Evolutionary conservation across 2,329 filamentous ascomycete species (phyloP).

Genomic region (Cercospora canescens): DNA sequence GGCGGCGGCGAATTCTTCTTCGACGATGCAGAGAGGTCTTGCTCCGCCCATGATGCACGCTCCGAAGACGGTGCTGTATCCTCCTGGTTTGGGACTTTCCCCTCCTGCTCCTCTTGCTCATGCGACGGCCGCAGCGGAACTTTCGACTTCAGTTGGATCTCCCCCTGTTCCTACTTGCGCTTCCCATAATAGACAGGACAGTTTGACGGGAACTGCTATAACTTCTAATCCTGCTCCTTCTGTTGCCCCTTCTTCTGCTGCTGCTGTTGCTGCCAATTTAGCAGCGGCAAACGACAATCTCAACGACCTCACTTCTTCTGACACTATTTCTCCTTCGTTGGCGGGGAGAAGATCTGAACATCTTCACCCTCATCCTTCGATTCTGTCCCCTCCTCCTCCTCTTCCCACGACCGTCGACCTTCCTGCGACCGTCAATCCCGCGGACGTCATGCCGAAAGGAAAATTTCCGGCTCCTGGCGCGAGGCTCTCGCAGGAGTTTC

Average conservation of each 20-base stretch:
- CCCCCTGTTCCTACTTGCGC: not conserved
- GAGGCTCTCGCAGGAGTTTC: not conserved
- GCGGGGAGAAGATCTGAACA: not conserved
- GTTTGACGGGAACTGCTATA: not conserved
- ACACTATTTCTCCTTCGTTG: not conserved
- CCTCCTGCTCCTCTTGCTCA: not conserved
- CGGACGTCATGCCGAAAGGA: slow-evolving; percentile 1
- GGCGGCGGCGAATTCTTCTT: not conserved
- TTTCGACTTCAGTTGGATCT: not conserved
- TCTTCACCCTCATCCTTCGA: not conserved
- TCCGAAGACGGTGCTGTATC: not conserved
- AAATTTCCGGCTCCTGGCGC: not conserved
- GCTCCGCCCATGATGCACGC: not conserved
- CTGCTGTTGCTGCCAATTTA: not conserved
- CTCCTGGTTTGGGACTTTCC: not conserved
- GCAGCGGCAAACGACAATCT: not conserved
- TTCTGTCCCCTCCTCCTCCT: not conserved
- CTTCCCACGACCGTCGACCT: not conserved
- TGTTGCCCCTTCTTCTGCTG: not conserved
- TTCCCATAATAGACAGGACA: slow-evolving; percentile 7
- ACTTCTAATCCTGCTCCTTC: not conserved
- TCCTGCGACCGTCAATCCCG: not conserved
- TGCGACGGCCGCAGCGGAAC: too few species aligned
- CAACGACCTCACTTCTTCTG: not conserved
- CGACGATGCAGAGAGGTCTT: not conserved